Evolutionary conservation across 1,284 basidiomycete species (phyloP).

Genomic region (Heterobasidion irregulare): DNA sequence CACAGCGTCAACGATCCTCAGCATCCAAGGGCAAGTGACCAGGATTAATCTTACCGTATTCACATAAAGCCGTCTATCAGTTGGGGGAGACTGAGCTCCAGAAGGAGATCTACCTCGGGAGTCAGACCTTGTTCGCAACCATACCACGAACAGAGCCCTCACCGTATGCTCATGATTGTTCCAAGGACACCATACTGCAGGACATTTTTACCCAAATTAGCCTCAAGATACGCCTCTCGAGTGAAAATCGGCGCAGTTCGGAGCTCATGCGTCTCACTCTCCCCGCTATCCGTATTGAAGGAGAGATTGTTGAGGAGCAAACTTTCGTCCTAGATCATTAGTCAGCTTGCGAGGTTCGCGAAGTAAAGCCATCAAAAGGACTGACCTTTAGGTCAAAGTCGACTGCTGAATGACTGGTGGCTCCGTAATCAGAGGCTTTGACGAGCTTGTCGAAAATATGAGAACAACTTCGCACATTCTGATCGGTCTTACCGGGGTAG

Average conservation of each 20-base stretch:
- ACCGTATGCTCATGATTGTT: constrained; percentile 37
- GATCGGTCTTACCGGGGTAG: too few relatives aligned
- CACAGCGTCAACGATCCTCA: not conserved
- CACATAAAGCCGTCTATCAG: constrained; percentile 34
- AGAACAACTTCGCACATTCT: too few relatives aligned
- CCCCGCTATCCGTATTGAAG: constrained; percentile 27
- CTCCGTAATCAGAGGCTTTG: too few relatives aligned
- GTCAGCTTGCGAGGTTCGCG: not conserved
- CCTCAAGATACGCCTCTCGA: constrained; percentile 35
- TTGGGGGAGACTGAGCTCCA: not conserved
- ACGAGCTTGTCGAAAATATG: too few relatives aligned
- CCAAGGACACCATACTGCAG: constrained; percentile 55
- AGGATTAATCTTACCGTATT: constrained; percentile 39
- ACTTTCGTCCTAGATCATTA: not conserved
- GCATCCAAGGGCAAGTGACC: not conserved
- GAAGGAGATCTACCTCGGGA: not conserved
- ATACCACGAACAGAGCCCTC: constrained; percentile 5
- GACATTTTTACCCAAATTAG: constrained; percentile 21
- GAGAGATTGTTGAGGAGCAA: constrained; percentile 30
- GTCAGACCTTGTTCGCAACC: not conserved
- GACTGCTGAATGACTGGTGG: not conserved
- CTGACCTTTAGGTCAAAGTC: not conserved
- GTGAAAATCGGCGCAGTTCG: constrained; percentile 49
- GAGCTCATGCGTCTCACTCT: constrained; percentile 30
- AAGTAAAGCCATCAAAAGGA: not conserved